Percentiles rank a stretch among this genome's conserved stretches.
Evolutionary conservation across 495 filamentous ascomycete species (phyloP).

Genomic region (Aspergillus carlsbadensis): DNA sequence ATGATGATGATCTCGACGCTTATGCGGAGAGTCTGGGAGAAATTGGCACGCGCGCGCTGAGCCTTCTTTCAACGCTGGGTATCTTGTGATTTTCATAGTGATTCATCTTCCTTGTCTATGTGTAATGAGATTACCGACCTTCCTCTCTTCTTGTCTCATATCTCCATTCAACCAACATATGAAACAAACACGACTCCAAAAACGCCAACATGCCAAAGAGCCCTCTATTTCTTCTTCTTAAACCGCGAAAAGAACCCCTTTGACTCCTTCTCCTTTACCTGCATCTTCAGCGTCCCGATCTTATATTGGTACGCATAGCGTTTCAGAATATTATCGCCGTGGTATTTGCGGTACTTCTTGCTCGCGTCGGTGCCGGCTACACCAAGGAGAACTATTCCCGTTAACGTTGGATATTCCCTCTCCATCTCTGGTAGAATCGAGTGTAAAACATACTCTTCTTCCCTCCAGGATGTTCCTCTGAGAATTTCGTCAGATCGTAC

Average conservation of each 20-base stretch:
- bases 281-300: neutral
- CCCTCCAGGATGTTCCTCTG: constrained; percentile 13
- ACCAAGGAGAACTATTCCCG: neutral
- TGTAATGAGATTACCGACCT: too few species aligned
- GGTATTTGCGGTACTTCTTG: constrained; percentile 16
- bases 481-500: constrained; percentile 10
- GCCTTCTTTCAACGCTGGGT: too few species aligned
- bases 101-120: too few species aligned
- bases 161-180: too few species aligned
- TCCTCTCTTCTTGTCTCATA: too few species aligned
- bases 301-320: neutral
- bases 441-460: constrained; percentile 7
- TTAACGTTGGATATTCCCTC: neutral
- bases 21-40: too few species aligned
- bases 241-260: constrained; percentile 10
- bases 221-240: neutral
- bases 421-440: neutral
- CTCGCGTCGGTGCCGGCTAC: constrained; percentile 14
- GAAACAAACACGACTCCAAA: too few species aligned
- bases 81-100: too few species aligned
- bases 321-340: constrained; percentile 5
- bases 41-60: too few species aligned
- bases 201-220: neutral
- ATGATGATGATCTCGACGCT: too few species aligned
- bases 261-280: neutral